These are phyloP conservation scores for Gossypium turneri DNA, from an alignment of 345 rosid species.

Conservation along the genomic window DNA sequence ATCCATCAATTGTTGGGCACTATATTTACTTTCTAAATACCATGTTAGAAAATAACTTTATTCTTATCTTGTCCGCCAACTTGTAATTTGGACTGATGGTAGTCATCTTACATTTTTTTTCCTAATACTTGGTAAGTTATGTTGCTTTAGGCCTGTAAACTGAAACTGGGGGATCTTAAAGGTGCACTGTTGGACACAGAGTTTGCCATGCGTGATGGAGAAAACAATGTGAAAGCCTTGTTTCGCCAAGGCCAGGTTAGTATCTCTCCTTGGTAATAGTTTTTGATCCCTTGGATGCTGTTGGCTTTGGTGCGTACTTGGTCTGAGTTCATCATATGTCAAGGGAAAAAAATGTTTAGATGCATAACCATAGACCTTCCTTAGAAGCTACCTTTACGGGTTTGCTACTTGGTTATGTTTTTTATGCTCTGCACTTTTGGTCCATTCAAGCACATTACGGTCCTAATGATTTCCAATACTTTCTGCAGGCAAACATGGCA, in stretches of 20 bases:
- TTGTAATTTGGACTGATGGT: neutral
- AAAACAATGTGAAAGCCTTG: conserved; percentile 81
- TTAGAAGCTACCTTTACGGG: neutral
- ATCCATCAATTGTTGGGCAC: neutral
- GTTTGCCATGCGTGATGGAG: conserved; percentile 86
- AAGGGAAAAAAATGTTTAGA: neutral
- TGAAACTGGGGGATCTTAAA: conserved; percentile 76
- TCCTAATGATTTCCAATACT: neutral
- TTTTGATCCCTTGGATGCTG: conserved; percentile 12
- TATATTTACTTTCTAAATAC: neutral
- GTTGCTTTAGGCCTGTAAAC: conserved; percentile 67
- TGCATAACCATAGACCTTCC: neutral
- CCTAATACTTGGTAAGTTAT: neutral
- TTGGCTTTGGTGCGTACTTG: neutral
- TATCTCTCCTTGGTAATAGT: conserved; percentile 3
- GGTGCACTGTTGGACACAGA: conserved; percentile 88
- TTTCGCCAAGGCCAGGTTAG: conserved; percentile 97
- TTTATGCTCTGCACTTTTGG: neutral
- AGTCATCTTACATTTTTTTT: neutral
- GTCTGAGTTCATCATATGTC: neutral
- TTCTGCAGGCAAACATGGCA: conserved; percentile 77
- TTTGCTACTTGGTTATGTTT: neutral
- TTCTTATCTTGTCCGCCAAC: neutral
- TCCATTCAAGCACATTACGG: neutral
- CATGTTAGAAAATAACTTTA: too few species aligned